A percentile compares a stretch with the other conserved stretches of the same genome.
phyloP scores from a whole-genome alignment of 2,329 filamentous ascomycete species.

The Trichoderma endophyticum region DNA sequence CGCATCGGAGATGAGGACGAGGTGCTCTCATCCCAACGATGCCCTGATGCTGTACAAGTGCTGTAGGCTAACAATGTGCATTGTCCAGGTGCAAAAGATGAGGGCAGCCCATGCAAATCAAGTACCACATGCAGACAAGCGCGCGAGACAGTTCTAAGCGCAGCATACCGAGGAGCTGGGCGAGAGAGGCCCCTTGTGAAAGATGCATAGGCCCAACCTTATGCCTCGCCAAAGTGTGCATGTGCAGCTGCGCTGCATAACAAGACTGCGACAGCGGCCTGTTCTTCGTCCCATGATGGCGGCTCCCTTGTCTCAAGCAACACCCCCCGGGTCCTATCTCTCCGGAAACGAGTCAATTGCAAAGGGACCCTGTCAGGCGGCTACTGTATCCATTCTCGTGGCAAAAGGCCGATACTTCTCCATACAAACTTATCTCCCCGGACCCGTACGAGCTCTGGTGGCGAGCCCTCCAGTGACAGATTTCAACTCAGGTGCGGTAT shows the following conservation, averaged over 20 bases:
- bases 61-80: background rate
- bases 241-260: background rate
- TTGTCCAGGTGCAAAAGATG: background rate
- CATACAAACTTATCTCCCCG: background rate
- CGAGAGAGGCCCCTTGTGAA: background rate
- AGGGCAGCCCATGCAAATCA: background rate
- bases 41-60: background rate
- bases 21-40: background rate
- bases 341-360: background rate
- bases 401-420: background rate
- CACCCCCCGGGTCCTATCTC: slow-evolving; percentile 4
- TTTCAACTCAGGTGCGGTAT: background rate
- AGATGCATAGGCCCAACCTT: background rate
- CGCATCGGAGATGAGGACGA: background rate
- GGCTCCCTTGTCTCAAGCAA: background rate
- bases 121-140: background rate
- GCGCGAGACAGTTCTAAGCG: background rate
- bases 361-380: slow-evolving; percentile 4
- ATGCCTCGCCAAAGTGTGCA: background rate
- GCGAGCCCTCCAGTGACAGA: background rate
- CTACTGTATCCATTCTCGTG: slow-evolving; percentile 7
- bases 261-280: background rate
- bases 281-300: background rate
- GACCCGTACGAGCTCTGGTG: background rate
- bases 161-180: background rate